A percentile compares a stretch with the other conserved stretches of the same genome.
These are phyloP conservation scores for Eucalyptus cloeziana DNA, from an alignment of 345 rosid species.

Conservation along the genomic window DNA sequence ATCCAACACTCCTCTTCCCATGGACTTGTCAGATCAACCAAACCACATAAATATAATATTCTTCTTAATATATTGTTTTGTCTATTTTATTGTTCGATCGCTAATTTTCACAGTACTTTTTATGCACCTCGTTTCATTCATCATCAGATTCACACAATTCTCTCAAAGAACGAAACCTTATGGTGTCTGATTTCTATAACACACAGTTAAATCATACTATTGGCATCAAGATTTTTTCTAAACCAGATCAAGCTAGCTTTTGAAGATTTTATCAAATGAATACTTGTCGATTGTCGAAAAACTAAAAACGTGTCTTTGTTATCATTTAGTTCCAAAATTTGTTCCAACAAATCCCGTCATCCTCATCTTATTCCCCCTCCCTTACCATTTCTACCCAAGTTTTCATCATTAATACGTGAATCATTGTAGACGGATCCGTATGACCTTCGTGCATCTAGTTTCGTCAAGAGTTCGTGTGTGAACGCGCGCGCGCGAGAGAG, in stretches of 20 bases:
- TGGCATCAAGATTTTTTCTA: neutral
- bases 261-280: neutral
- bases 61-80: neutral
- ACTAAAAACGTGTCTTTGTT: neutral
- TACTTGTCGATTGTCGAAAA: neutral
- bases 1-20: neutral
- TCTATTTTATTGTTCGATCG: neutral
- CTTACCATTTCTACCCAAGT: neutral
- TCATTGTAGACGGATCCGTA: neutral
- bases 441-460: neutral
- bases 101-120: neutral
- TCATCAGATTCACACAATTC: neutral
- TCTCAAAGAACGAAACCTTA: neutral
- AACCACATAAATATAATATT: neutral
- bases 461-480: neutral
- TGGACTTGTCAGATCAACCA: neutral
- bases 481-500: neutral
- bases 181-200: neutral
- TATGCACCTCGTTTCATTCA: accelerated
- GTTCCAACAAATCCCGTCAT: neutral
- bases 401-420: neutral
- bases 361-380: neutral
- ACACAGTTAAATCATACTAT: neutral
- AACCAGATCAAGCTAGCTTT: neutral
- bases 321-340: neutral